Evolutionary conservation across 805 yeast species (phyloP).

Genomic region (Suhomyces sp.): DNA sequence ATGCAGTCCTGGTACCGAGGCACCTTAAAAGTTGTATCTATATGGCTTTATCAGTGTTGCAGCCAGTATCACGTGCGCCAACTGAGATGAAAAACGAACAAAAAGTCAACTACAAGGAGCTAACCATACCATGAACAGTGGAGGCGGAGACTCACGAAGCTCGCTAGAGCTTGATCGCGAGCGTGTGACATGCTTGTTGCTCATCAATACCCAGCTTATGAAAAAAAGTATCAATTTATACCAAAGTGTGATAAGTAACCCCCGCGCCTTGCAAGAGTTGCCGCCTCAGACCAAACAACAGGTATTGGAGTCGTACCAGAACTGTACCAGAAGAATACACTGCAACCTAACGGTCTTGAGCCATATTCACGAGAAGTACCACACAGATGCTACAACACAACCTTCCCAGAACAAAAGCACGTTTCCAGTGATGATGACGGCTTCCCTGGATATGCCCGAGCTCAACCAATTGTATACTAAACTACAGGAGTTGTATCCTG

Average conservation of each 20-base stretch:
- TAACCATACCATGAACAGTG: conserved; percentile 4
- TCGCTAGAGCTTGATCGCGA: conserved; percentile 34
- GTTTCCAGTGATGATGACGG: conserved; percentile 50
- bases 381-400: conserved; percentile 26
- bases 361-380: conserved; percentile 38
- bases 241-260: conserved; percentile 34
- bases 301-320: conserved; percentile 36
- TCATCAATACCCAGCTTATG: conserved; percentile 43
- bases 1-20: too few species aligned
- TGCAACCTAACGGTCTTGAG: conserved; percentile 41
- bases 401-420: conserved; percentile 25
- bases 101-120: neutral
- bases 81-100: neutral
- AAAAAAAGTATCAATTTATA: conserved; percentile 39
- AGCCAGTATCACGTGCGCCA: neutral
- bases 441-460: conserved; percentile 58
- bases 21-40: too few species aligned
- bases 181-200: conserved; percentile 39
- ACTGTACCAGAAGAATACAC: conserved; percentile 40
- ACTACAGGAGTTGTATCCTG: conserved; percentile 51
- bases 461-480: conserved; percentile 46
- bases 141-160: conserved; percentile 3
- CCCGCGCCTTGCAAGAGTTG: conserved; percentile 29
- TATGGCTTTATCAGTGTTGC: neutral
- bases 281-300: conserved; percentile 30